Evolutionary conservation across 2,329 filamentous ascomycete species (phyloP).

Genomic region (Calonectria pauciramosa): DNA sequence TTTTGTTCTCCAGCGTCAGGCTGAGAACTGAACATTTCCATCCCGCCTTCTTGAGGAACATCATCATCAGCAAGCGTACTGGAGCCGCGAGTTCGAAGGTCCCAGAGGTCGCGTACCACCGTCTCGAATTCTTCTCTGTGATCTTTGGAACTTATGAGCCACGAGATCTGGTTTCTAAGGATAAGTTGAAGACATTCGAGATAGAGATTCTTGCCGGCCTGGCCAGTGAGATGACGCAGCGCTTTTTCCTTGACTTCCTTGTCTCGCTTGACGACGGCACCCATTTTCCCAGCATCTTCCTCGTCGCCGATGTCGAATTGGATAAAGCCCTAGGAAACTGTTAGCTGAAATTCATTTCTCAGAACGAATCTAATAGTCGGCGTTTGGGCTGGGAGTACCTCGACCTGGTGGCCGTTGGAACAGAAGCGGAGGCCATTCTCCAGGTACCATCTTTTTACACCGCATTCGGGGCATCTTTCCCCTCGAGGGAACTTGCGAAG

Average conservation of each 20-base stretch:
- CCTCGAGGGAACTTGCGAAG: slow-evolving; percentile 66
- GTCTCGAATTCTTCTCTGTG: slow-evolving; percentile 82
- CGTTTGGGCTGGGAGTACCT: slow-evolving; percentile 61
- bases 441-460: slow-evolving; percentile 78
- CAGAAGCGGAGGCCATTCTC: slow-evolving; percentile 86
- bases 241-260: slow-evolving; percentile 69
- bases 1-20: slow-evolving; percentile 37
- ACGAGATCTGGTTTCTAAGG: slow-evolving; percentile 83
- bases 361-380: background rate
- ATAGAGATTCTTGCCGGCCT: slow-evolving; percentile 81
- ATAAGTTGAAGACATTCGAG: slow-evolving; percentile 88
- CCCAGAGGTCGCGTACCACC: slow-evolving; percentile 88
- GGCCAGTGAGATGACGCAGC: slow-evolving; percentile 71
- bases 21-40: slow-evolving; percentile 57
- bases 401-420: slow-evolving; percentile 83
- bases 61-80: slow-evolving; percentile 52
- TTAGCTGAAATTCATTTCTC: background rate
- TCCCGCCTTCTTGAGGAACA: slow-evolving; percentile 42
- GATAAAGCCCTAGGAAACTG: slow-evolving; percentile 61
- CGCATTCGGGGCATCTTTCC: slow-evolving; percentile 74
- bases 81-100: slow-evolving; percentile 70
- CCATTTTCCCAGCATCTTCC: slow-evolving; percentile 75
- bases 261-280: slow-evolving; percentile 68
- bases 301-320: slow-evolving; percentile 74
- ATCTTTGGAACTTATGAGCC: slow-evolving; percentile 76